Evolutionary conservation across 257 asterid species (phyloP).

Genomic region (Fraxinus cuspidata): DNA sequence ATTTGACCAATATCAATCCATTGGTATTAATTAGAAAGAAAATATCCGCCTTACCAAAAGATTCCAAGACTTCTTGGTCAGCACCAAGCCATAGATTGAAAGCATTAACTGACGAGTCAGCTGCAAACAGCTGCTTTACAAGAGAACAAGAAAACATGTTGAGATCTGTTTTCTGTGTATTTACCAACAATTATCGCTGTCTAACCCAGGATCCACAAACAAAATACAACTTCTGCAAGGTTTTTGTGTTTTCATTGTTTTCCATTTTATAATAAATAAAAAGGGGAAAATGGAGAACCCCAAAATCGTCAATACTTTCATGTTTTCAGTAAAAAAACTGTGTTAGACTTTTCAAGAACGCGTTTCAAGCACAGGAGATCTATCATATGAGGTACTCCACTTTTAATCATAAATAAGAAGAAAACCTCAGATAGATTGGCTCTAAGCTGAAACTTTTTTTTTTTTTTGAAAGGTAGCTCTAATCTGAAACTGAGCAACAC

Average conservation of each 20-base stretch:
- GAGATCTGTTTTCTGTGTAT: neutral
- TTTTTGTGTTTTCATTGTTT: neutral
- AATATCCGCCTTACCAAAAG: neutral
- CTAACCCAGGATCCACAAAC: neutral
- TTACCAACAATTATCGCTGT: neutral
- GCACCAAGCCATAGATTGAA: neutral
- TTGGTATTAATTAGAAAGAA: neutral
- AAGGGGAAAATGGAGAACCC: neutral
- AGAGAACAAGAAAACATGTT: neutral
- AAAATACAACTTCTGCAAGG: neutral
- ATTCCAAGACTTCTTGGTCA: neutral
- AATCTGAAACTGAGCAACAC: neutral
- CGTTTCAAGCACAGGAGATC: neutral
- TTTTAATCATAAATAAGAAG: neutral
- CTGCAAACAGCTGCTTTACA: neutral
- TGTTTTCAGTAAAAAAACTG: neutral
- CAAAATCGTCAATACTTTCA: neutral
- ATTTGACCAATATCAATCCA: neutral
- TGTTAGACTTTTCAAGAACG: neutral
- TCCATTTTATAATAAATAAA: neutral
- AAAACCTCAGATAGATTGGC: neutral
- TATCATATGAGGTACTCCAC: neutral
- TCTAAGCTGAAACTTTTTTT: neutral
- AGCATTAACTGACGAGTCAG: neutral
- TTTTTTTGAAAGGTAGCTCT: too few species aligned